Percentiles rank a stretch among this genome's conserved stretches.
Conservation (phyloP, 345 rosid genomes). For the Erodium maritimum region DNA sequence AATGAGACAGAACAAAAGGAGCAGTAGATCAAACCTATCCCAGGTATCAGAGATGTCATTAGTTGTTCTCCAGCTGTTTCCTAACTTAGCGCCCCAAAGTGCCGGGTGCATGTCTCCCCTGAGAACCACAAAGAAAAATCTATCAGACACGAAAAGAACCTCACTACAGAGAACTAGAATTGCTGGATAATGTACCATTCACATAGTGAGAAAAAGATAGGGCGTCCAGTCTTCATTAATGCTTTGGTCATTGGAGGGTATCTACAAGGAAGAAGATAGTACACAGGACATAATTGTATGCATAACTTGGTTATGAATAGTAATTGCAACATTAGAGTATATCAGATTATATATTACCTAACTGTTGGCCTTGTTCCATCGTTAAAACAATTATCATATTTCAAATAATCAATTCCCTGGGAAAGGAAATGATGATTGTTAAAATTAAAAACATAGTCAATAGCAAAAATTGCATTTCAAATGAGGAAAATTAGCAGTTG, state of each 20-base stretch:
- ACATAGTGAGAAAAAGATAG: constrained; percentile 75
- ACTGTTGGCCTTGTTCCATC: constrained; percentile 52
- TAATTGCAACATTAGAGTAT: not conserved
- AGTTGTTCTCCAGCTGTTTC: constrained; percentile 97
- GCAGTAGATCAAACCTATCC: constrained; percentile 33
- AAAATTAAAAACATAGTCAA: no score
- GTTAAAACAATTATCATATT: constrained; percentile 76
- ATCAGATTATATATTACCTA: constrained; percentile 30
- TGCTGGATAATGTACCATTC: constrained; percentile 49
- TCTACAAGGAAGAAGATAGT: constrained; percentile 22
- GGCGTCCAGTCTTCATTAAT: constrained; percentile 52
- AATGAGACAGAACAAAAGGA: not conserved
- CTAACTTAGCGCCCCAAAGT: constrained; percentile 61
- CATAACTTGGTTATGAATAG: not conserved
- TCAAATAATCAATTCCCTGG: constrained; percentile 84
- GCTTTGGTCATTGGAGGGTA: constrained; percentile 88
- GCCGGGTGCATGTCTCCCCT: constrained; percentile 96
- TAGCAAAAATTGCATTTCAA: no score
- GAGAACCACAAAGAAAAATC: constrained; percentile 1
- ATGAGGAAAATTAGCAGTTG: not conserved
- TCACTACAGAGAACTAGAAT: not conserved
- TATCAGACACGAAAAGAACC: not conserved
- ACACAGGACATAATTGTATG: not conserved
- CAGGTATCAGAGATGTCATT: constrained; percentile 63
- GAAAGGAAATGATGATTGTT: not conserved